Conservation (phyloP, 371 early-diverging fungal genomes). For the Mucor sp. region DNA sequence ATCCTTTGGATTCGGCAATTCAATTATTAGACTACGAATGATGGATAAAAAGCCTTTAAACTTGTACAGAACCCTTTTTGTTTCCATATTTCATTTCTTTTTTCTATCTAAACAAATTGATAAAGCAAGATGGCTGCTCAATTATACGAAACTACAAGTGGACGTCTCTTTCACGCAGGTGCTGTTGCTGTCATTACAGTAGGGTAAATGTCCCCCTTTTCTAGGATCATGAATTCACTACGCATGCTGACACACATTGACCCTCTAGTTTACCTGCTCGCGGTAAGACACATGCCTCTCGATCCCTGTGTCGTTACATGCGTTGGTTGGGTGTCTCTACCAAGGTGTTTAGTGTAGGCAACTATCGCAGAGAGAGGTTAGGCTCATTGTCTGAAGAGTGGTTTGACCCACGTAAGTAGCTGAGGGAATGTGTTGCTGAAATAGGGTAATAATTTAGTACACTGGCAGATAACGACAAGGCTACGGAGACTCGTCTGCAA, state of each 20-base stretch:
- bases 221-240: neutral
- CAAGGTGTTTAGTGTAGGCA: constrained; percentile 96
- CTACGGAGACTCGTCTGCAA: constrained; percentile 50
- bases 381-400: constrained; percentile 79
- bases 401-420: constrained; percentile 79
- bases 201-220: constrained; percentile 52
- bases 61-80: neutral
- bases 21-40: neutral
- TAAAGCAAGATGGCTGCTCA: constrained; percentile 67
- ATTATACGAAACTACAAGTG: constrained; percentile 78
- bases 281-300: constrained; percentile 86
- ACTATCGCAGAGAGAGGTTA: constrained; percentile 87
- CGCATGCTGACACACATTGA: neutral
- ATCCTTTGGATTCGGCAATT: neutral
- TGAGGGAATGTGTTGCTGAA: neutral
- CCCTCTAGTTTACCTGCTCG: constrained; percentile 80
- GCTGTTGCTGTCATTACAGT: constrained; percentile 83
- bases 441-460: neutral
- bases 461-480: constrained; percentile 60
- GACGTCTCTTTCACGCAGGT: constrained; percentile 83
- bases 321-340: constrained; percentile 94
- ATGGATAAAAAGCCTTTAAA: neutral
- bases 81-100: neutral
- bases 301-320: constrained; percentile 90
- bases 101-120: neutral